Evolutionary conservation across 257 asterid species (phyloP).

Genomic region (Scutellaria baicalensis): DNA sequence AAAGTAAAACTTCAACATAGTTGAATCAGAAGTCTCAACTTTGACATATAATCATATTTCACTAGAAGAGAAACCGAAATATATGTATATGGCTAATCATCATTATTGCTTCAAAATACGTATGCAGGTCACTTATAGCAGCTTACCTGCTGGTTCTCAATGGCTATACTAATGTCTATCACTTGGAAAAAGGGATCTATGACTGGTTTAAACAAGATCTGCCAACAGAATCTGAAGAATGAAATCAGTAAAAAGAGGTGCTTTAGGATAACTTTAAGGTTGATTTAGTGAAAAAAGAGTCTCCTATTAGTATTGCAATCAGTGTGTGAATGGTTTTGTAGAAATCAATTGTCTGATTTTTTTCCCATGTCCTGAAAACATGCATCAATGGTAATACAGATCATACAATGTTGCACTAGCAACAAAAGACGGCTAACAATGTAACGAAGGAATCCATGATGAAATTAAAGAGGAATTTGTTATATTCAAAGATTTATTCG

Average conservation of each 20-base stretch:
- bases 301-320: background rate
- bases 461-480: background rate
- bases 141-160: slow-evolving; percentile 89
- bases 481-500: background rate
- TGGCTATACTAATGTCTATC: slow-evolving; percentile 71
- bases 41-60: background rate
- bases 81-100: background rate
- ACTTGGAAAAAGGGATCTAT: slow-evolving; percentile 85
- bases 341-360: slow-evolving; percentile 12
- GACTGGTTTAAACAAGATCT: slow-evolving; percentile 71
- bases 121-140: slow-evolving; percentile 90
- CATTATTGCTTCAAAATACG: background rate
- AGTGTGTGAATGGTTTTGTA: background rate
- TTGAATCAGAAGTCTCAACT: background rate
- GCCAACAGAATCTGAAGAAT: slow-evolving; percentile 67
- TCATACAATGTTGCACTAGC: slow-evolving; percentile 1
- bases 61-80: background rate
- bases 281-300: background rate
- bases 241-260: slow-evolving; percentile 17
- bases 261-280: background rate
- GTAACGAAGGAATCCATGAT: background rate
- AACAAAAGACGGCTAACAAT: background rate
- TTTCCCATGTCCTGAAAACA: background rate
- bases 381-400: background rate
- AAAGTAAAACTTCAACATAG: background rate